Base-by-base conservation (phyloP, 208 protist genomes). In the Spongospora subterranea region DNA sequence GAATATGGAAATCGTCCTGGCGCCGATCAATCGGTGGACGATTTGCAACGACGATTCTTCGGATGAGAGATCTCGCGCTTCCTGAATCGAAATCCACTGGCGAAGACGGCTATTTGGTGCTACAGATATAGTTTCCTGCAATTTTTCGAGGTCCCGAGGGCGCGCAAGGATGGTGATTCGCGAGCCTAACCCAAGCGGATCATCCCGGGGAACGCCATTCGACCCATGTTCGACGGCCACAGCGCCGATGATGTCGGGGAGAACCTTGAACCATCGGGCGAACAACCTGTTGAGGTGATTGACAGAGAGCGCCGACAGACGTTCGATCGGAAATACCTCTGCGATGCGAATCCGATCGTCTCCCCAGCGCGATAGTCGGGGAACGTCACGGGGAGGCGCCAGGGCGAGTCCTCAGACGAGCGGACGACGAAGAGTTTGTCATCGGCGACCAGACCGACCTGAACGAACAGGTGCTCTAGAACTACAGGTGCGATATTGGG, bases 301-400 rank as follows among this genome's bases (percentile, higher is more conserved):
- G 13, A 60, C 50, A 60, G 24, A n/a, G n/a, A n/a, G n/a, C n/a
- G n/a, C n/a, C n/a, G n/a, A 60, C 50, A 60, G 50, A 60, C 24
- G 24, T 60, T 24, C 24, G 24, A 6, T 29, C 50, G 50, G 50
- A 60, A 60, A 60, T 60, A 60, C 50, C 50, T 60, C 40, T 82
- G 71, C 35, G 71, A 35, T 6, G 71, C 71, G 71, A 82, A 82
- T 20, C 17, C 6, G 71, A 82, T 6, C 35, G 71, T 40, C 40
- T 82, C 71, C 35, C 71, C 71, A 35, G 40, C 6, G 71, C 71
- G n/a, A 82, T 82, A 43, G n/a, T 82, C 71, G n/a, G 71, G 17
- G 35, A 82, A 82, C 71, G 71, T 82, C 11, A n/a, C 6, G 6
- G 71, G 71, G 13, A 82, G 71, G n/a, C 71, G 71, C 71, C 71